Conservation (phyloP, 2,329 filamentous ascomycete genomes). For the Pseudocercospora fuligena region DNA sequence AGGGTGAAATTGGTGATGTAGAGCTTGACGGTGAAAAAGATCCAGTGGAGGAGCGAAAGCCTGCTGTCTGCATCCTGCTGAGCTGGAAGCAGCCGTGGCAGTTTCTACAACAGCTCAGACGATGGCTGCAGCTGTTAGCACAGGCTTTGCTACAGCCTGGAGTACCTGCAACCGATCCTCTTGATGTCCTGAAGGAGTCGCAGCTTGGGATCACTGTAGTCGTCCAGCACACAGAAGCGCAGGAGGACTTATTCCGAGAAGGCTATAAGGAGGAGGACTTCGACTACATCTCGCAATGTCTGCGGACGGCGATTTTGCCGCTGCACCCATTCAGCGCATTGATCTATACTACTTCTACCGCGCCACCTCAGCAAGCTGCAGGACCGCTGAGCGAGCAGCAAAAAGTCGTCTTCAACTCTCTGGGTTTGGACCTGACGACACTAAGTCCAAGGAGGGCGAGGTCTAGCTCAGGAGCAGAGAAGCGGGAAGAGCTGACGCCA, state of each 20-base stretch:
- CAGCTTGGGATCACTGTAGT: conserved; percentile 92
- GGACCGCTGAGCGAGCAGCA: conserved; percentile 46
- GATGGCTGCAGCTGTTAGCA: conserved; percentile 85
- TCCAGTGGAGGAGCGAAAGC: conserved; percentile 18
- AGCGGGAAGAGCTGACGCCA: conserved; percentile 61
- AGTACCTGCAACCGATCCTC: conserved; percentile 62
- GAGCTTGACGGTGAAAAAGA: conserved; percentile 15
- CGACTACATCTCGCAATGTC: conserved; percentile 90
- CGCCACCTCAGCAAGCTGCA: conserved; percentile 43
- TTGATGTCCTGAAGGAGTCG: conserved; percentile 83
- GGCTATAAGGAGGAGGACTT: conserved; percentile 97
- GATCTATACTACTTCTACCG: conserved; percentile 46
- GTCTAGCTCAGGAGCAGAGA: conserved; percentile 45
- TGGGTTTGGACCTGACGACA: conserved; percentile 55
- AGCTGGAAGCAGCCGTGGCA: conserved; percentile 94
- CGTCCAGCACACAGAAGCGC: conserved; percentile 94
- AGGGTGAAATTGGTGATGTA: conserved; percentile 17
- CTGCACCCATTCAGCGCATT: conserved; percentile 61
- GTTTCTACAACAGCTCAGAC: conserved; percentile 86
- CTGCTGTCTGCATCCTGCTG: conserved; percentile 76
- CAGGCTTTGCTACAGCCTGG: conserved; percentile 74
- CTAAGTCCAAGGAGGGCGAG: conserved; percentile 54
- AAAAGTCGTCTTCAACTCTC: conserved; percentile 85
- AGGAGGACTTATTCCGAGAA: conserved; percentile 86
- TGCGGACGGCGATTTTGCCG: conserved; percentile 86